Percentiles rank a stretch among this genome's conserved stretches.
phyloP scores from a whole-genome alignment of 2,329 filamentous ascomycete species.

The Stagonosporopsis cucurbitacearum region DNA sequence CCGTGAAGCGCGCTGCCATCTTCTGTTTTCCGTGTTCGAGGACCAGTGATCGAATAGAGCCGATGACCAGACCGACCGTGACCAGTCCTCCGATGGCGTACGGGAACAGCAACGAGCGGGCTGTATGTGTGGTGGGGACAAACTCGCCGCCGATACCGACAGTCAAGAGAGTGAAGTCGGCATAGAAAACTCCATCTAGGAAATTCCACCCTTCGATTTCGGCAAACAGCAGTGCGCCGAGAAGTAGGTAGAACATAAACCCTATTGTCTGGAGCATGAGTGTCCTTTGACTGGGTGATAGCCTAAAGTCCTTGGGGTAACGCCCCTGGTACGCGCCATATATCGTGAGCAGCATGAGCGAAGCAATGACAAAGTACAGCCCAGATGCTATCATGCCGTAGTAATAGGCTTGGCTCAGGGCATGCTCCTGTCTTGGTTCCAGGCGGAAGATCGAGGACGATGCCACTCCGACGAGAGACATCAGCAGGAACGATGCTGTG shows the following conservation, averaged over 20 bases:
- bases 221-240: constrained; percentile 56
- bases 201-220: constrained; percentile 61
- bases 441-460: constrained; percentile 54
- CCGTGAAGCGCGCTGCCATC: constrained; percentile 57
- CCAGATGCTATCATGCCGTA: constrained; percentile 65
- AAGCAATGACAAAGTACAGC: constrained; percentile 63
- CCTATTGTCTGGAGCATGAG: constrained; percentile 61
- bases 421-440: constrained; percentile 51
- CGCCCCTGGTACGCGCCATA: constrained; percentile 61
- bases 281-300: constrained; percentile 64
- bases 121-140: constrained; percentile 57
- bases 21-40: constrained; percentile 60
- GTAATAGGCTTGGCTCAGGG: constrained; percentile 64
- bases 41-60: constrained; percentile 58
- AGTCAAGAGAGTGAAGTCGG: constrained; percentile 63
- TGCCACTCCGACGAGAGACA: constrained; percentile 58
- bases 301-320: constrained; percentile 62
- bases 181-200: constrained; percentile 63
- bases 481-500: constrained; percentile 60
- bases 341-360: constrained; percentile 62
- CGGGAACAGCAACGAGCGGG: constrained; percentile 60
- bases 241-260: constrained; percentile 57
- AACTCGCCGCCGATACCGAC: constrained; percentile 61
- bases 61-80: constrained; percentile 62
- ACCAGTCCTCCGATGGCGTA: constrained; percentile 63